Conservation (phyloP, 768 basidiomycete species). For the Tremella yokohamensis region DNA sequence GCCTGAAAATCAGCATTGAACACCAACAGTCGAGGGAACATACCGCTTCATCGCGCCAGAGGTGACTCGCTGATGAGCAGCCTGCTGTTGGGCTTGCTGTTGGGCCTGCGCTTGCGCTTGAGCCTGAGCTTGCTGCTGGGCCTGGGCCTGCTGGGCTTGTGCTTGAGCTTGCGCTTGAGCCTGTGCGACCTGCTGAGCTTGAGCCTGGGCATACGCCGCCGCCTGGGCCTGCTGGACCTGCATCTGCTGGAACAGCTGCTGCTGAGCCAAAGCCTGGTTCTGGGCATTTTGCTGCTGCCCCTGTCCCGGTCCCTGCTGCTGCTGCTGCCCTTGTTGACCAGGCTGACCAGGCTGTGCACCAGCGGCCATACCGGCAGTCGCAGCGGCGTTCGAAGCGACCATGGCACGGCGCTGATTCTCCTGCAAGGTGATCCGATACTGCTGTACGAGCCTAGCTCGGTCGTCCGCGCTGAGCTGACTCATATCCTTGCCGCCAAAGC, state of each 20-base stretch:
- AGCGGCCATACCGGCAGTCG: background rate
- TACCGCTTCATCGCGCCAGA: slow-evolving; percentile 25
- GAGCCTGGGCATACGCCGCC: background rate
- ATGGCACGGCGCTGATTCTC: slow-evolving; percentile 37
- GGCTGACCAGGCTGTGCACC: slow-evolving; percentile 8
- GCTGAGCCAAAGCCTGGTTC: slow-evolving; percentile 17
- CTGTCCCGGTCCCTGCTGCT: slow-evolving; percentile 11
- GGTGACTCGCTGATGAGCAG: slow-evolving; percentile 14
- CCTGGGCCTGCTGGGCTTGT: too few relatives aligned
- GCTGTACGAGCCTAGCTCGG: background rate
- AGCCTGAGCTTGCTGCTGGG: too few relatives aligned
- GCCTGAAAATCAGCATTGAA: slow-evolving; percentile 9
- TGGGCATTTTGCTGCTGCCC: slow-evolving; percentile 13
- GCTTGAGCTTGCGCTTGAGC: slow-evolving; percentile 11
- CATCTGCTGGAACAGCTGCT: slow-evolving; percentile 20
- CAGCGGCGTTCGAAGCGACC: slow-evolving; percentile 17
- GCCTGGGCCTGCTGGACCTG: slow-evolving; percentile 15
- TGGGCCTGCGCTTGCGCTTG: slow-evolving; percentile 10
- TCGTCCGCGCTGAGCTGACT: too few relatives aligned
- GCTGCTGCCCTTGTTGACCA: slow-evolving; percentile 16
- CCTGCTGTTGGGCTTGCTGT: slow-evolving; percentile 10
- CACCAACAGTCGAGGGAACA: slow-evolving; percentile 5
- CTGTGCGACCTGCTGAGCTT: background rate
- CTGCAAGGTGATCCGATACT: slow-evolving; percentile 7
- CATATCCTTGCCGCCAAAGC: slow-evolving; percentile 30